phyloP scores from a whole-genome alignment of 371 early-diverging fungal species.

The Cokeromyces recurvatus region DNA sequence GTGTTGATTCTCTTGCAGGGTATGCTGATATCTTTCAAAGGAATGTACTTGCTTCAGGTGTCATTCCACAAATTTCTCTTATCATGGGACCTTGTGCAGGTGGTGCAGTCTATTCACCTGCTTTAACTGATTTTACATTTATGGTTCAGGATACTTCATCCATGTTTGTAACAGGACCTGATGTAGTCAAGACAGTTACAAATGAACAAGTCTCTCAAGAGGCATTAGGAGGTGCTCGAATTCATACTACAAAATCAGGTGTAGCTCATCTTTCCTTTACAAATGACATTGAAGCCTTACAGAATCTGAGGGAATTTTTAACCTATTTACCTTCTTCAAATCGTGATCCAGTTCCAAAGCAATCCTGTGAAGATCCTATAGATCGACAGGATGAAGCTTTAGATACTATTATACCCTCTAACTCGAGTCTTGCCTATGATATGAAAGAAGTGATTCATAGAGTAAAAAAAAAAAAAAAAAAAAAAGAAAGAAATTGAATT shows the following conservation, averaged over 20 bases:
- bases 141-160: constrained; percentile 97
- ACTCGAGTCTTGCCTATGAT: constrained; percentile 94
- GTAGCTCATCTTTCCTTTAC: constrained; percentile 92
- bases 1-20: constrained; percentile 94
- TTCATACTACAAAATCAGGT: constrained; percentile 86
- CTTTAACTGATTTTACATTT: constrained; percentile 94
- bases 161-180: constrained; percentile 97
- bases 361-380: constrained; percentile 70
- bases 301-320: constrained; percentile 79
- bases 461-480: constrained; percentile 24
- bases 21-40: constrained; percentile 96
- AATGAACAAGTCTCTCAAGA: constrained; percentile 96
- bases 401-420: constrained; percentile 83
- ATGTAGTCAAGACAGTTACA: constrained; percentile 94
- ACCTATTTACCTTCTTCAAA: constrained; percentile 89
- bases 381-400: constrained; percentile 77
- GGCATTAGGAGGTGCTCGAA: constrained; percentile 90
- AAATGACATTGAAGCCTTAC: constrained; percentile 94
- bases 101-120: constrained; percentile 96
- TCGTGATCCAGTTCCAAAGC: constrained; percentile 61
- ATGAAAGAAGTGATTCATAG: constrained; percentile 86
- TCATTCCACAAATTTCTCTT: constrained; percentile 92
- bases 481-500: too few species aligned
- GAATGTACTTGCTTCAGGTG: constrained; percentile 92
- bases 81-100: constrained; percentile 98